A percentile compares a stretch with the other conserved stretches of the same genome.
Evolutionary conservation across 192 early-diverging fungal genomes (phyloP).

Genomic region (Podila verticillata): DNA sequence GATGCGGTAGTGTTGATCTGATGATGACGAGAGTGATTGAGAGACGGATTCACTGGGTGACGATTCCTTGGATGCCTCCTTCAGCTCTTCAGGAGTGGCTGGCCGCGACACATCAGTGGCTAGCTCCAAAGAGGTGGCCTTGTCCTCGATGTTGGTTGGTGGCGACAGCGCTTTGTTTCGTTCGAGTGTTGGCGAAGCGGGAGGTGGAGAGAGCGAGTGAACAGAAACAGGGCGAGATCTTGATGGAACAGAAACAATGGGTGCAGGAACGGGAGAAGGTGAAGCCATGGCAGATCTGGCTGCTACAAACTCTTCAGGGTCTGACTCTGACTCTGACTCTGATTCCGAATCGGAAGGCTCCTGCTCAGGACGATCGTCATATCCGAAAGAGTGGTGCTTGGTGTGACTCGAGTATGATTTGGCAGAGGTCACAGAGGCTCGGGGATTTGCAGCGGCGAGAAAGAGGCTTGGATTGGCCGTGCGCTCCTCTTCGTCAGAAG

Average conservation of each 20-base stretch:
- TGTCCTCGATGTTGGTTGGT: too few species aligned
- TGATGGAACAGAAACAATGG: background rate
- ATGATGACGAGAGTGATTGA: background rate
- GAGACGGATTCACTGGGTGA: background rate
- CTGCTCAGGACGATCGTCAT: conserved; percentile 17
- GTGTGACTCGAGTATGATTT: conserved; percentile 46
- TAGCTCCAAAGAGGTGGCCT: too few species aligned
- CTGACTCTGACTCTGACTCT: conserved; percentile 44
- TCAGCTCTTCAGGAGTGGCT: background rate
- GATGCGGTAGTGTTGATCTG: background rate
- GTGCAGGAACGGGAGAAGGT: conserved; percentile 11
- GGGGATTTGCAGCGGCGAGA: conserved; percentile 5
- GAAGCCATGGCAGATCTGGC: background rate
- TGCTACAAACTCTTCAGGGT: background rate
- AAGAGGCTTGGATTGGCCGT: conserved; percentile 28
- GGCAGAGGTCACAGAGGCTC: conserved; percentile 22
- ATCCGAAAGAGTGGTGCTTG: conserved; percentile 48
- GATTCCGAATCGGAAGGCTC: conserved; percentile 47
- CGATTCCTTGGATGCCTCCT: background rate
- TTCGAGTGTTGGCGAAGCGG: background rate
- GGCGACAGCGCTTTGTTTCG: too few species aligned
- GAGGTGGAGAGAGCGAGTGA: background rate
- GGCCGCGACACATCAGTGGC: background rate
- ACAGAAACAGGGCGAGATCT: conserved; percentile 7
- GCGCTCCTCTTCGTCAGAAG: conserved; percentile 12